These are phyloP conservation scores for Diaporthe sp. DNA, from an alignment of 2,329 filamentous ascomycete genomes.

Conservation along the genomic window DNA sequence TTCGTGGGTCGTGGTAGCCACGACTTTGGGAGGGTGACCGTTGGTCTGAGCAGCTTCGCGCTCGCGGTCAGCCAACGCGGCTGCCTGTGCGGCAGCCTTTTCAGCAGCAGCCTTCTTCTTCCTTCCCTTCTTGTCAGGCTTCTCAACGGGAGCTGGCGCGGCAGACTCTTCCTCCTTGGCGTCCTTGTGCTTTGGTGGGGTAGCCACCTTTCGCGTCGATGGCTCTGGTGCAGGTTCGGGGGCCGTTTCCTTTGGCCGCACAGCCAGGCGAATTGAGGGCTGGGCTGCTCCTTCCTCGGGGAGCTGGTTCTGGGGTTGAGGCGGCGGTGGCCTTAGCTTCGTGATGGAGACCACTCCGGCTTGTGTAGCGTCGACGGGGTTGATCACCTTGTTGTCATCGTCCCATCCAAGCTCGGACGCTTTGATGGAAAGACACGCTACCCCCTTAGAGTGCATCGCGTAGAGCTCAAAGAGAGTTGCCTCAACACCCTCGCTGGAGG, in stretches of 20 bases:
- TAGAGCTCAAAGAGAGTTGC: slow-evolving; percentile 93
- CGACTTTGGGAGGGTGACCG: slow-evolving; percentile 52
- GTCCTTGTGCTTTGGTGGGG: slow-evolving; percentile 59
- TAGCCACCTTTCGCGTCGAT: slow-evolving; percentile 50
- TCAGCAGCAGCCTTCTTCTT: slow-evolving; percentile 77
- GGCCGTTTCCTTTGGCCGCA: slow-evolving; percentile 48
- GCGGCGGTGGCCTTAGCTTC: slow-evolving; percentile 71
- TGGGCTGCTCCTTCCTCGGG: slow-evolving; percentile 45
- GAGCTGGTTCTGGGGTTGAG: slow-evolving; percentile 60
- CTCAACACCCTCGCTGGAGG: slow-evolving; percentile 75
- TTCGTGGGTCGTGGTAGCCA: slow-evolving; percentile 48
- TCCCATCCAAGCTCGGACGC: slow-evolving; percentile 94
- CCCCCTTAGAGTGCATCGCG: slow-evolving; percentile 96
- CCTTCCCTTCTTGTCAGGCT: slow-evolving; percentile 71
- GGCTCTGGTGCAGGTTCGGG: slow-evolving; percentile 40
- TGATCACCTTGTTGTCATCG: slow-evolving; percentile 87
- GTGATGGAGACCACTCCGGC: slow-evolving; percentile 81
- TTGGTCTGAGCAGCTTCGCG: slow-evolving; percentile 58
- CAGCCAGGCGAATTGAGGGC: slow-evolving; percentile 53
- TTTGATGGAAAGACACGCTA: slow-evolving; percentile 89
- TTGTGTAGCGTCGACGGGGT: slow-evolving; percentile 81
- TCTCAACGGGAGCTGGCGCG: slow-evolving; percentile 61
- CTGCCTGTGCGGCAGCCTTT: slow-evolving; percentile 55
- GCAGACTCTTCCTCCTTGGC: slow-evolving; percentile 64
- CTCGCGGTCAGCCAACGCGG: slow-evolving; percentile 58